Base-by-base conservation (phyloP, 352 stramenopile genomes). In the Pythium aphanidermatum region DNA sequence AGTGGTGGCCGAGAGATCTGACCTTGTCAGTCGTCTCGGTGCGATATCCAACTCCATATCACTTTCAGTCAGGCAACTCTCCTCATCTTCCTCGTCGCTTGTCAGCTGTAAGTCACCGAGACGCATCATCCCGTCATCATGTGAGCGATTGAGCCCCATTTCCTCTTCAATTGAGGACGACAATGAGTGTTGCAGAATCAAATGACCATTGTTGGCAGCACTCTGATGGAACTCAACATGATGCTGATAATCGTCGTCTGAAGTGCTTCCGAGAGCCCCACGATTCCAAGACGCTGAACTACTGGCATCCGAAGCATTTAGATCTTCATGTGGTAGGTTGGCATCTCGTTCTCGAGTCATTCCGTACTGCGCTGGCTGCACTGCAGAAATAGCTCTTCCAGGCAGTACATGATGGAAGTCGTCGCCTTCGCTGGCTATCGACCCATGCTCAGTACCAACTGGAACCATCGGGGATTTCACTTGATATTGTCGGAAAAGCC, bases 401-500 rank as follows among this genome's bases (percentile, higher is more conserved):
- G 32, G 27, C 13, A 29, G 10, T 8, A 34, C 28, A 5, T 38
- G 36, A 29, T 33, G 38, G 17, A 55, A 48, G 27, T 21, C n/a
- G n/a, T n/a, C n/a, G n/a, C n/a, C n/a, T n/a, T n/a, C n/a, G n/a
- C n/a, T n/a, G n/a, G n/a, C n/a, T n/a, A n/a, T n/a, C n/a, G n/a
- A n/a, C n/a, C n/a, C n/a, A n/a, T n/a, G n/a, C n/a, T n/a, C n/a
- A n/a, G n/a, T n/a, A n/a, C 12, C 20, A 11, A 2, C 5, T 6
- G 46, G 39, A 13, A 36, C 46, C 4, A 43, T n/a, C 4, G 65
- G 58, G 16, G 73, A 63, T 37, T 87, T 88, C 6, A 85, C 79
- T 45, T 90, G 74, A 34, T 93, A 93, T 17, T 89, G 60, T 3
- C 82, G 76, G 11, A 93, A 93, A 27, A 93, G 58, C 20, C 70